phyloP scores from a whole-genome alignment of 208 protist species.

The Phytomonas sp. region DNA sequence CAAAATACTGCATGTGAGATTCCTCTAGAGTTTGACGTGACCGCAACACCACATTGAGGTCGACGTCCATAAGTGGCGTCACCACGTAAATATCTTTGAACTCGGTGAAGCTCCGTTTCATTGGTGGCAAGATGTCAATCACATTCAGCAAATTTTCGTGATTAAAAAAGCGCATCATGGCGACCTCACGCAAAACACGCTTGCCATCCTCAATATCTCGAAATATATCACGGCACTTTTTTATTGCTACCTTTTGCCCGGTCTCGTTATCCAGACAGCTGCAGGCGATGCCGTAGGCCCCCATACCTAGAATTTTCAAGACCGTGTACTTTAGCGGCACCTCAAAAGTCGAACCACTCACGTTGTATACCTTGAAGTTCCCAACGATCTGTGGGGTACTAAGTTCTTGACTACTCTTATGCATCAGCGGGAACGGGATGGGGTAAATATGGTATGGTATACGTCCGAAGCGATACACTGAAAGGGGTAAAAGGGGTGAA shows the following conservation, averaged over 20 bases:
- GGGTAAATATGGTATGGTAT: neutral
- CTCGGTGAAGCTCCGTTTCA: conserved; percentile 77
- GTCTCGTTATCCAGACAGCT: conserved; percentile 74
- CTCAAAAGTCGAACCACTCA: conserved; percentile 75
- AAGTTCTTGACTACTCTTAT: conserved; percentile 82
- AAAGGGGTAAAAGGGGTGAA: neutral
- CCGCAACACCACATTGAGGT: conserved; percentile 92
- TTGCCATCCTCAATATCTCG: conserved; percentile 89
- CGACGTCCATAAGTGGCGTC: conserved; percentile 95
- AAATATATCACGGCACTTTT: conserved; percentile 86
- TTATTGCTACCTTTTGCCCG: conserved; percentile 82
- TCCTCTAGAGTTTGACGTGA: conserved; percentile 88
- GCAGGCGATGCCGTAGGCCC: conserved; percentile 95
- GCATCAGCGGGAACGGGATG: conserved; percentile 25
- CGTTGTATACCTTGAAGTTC: conserved; percentile 83
- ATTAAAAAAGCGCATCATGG: conserved; percentile 89
- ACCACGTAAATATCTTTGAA: conserved; percentile 95
- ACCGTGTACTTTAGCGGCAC: conserved; percentile 73
- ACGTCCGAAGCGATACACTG: neutral
- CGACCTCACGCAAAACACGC: conserved; percentile 89
- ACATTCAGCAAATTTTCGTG: conserved; percentile 92
- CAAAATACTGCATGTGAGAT: conserved; percentile 77
- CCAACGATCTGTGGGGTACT: conserved; percentile 69
- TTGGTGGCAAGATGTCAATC: conserved; percentile 89
- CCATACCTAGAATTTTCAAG: conserved; percentile 91